phyloP scores from a whole-genome alignment of 306 rosid species.

The Alnus rubra region DNA sequence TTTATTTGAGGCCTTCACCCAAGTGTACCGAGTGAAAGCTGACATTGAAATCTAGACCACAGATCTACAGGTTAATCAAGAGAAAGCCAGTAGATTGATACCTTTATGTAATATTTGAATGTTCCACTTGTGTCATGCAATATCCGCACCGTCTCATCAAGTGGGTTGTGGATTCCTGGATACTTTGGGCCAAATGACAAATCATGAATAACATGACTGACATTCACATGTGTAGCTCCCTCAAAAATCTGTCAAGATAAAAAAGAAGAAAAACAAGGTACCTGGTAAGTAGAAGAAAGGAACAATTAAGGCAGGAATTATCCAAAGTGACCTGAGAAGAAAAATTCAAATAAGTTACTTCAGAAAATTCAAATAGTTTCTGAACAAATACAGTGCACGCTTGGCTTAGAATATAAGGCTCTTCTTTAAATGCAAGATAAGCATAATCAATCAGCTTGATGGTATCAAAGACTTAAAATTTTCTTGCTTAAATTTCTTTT shows the following conservation, averaged over 20 bases:
- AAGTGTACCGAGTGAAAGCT: not conserved
- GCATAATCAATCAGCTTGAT: not conserved
- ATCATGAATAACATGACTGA: slow-evolving; percentile 88
- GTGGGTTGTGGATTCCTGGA: slow-evolving; percentile 98
- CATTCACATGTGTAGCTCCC: slow-evolving; percentile 81
- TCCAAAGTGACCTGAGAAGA: slow-evolving; percentile 10
- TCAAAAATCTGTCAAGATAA: slow-evolving; percentile 73
- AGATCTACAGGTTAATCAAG: not conserved
- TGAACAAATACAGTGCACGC: not conserved
- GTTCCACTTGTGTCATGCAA: slow-evolving; percentile 84
- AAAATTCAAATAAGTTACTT: not conserved
- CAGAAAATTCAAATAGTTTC: not conserved
- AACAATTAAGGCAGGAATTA: not conserved
- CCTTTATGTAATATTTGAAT: slow-evolving; percentile 97
- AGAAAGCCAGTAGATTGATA: slow-evolving; percentile 28
- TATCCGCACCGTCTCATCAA: slow-evolving; percentile 74
- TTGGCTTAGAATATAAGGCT: not conserved
- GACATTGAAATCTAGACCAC: slow-evolving; percentile 15
- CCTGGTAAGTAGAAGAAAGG: slow-evolving; percentile 12
- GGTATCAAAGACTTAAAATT: not conserved
- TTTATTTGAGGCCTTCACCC: not conserved
- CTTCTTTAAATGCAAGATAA: not conserved
- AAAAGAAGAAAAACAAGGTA: slow-evolving; percentile 17
- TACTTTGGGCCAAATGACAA: slow-evolving; percentile 97
- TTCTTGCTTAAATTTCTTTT: not conserved